Base-by-base conservation (phyloP, 2,329 filamentous ascomycete genomes). In the Fusarium miscanthi region DNA sequence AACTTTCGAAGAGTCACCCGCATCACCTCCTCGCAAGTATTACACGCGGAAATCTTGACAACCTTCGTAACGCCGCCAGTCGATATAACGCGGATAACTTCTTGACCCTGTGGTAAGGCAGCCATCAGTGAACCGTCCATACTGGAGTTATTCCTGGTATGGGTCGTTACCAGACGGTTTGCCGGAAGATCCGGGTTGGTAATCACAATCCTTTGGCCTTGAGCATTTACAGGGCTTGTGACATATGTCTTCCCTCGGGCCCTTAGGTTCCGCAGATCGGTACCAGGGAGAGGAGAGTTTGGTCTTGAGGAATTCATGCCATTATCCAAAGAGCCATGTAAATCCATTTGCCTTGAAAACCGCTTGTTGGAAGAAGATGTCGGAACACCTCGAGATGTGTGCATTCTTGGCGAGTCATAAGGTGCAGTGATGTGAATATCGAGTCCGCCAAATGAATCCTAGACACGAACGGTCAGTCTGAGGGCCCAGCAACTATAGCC, bases 31-130 rank as follows among this genome's bases (percentile, higher is more conserved):
- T 98, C 96, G 68, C 94, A 93, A 9, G 93, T 96, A 78, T 91
- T 94, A 86, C 95, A 98, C 73, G 93, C 93, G 72, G 94, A 92
- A 74, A 98, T 94, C 81, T 96, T 96, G 78, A 99, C 91, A 30
- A 98, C 95, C 79, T 97, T 97, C 52, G 94, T 97, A 69, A 94
- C 91, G 57, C 95, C 96, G 70, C 91, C 94, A 53, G 94, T 96
- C 74, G 93, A 97, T 78, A 98, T 97, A 74, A 98, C 94, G 71
- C 95, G 90, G 72, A 98, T 97, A 68, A 97, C 90, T 66, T 95
- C 93, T 81, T 97, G 94, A 81, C 94, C 93, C 73, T 91, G 88
- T 63, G 95, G 95, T 78, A 98, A 85, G 66, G 92, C 92, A 74
- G 94, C 93, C 88, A 95, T 96, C 72, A 95, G 91, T 75, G 94